Evolutionary conservation across 805 yeast genomes (phyloP).

Genomic region (Pichia nakasei): DNA sequence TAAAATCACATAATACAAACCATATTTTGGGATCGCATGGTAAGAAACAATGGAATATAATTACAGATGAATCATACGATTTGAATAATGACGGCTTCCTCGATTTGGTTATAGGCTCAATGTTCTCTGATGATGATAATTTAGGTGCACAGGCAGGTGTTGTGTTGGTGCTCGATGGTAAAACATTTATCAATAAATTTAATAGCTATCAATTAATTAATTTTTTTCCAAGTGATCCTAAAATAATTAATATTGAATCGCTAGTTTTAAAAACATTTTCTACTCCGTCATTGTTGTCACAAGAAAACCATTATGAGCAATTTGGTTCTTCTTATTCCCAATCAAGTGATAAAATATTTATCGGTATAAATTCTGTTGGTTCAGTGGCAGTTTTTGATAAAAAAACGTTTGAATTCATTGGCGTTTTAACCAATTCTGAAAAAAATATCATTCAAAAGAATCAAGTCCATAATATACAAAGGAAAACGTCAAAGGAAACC

Average conservation of each 20-base stretch:
- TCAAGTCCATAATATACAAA: not conserved
- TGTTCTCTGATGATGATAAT: conserved; percentile 27
- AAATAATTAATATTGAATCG: conserved; percentile 1
- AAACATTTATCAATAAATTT: conserved; percentile 4
- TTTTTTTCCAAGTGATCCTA: not conserved
- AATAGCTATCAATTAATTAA: not conserved
- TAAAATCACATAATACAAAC: conserved; percentile 19
- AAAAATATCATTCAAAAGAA: not conserved
- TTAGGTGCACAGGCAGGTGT: conserved; percentile 11
- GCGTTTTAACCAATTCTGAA: not conserved
- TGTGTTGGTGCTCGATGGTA: conserved; percentile 13
- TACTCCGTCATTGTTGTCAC: conserved; percentile 15
- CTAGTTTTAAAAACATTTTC: conserved; percentile 4
- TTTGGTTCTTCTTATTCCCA: conserved; percentile 31
- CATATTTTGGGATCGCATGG: conserved; percentile 32
- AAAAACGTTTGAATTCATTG: not conserved
- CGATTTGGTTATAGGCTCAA: conserved; percentile 39
- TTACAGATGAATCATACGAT: conserved; percentile 24
- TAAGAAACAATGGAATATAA: conserved; percentile 33
- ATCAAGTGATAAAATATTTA: conserved; percentile 21
- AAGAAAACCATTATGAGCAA: conserved; percentile 30
- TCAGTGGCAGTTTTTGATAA: conserved; percentile 30
- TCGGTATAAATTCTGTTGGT: conserved; percentile 33
- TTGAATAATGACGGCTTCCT: conserved; percentile 30
- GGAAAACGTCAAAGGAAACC: conserved; percentile 17